Percentiles rank a stretch among this genome's conserved stretches.
Conservation (phyloP, 164 flowering plant genomes). For the Tetracentron sinense region DNA sequence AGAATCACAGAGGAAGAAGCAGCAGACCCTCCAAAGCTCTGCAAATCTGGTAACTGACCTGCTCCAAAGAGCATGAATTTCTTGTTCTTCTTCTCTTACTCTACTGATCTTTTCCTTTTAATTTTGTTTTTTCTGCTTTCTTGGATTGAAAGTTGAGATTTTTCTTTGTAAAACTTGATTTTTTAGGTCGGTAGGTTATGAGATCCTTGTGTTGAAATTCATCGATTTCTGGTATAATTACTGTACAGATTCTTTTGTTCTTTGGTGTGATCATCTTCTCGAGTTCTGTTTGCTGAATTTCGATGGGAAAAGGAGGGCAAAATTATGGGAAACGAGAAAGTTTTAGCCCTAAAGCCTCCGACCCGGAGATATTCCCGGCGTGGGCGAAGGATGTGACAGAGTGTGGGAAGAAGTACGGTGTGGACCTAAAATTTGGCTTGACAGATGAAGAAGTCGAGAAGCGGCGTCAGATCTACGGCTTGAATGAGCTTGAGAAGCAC, state of each 20-base stretch:
- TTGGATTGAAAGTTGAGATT: not conserved
- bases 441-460: constrained; percentile 34
- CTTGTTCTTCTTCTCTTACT: not conserved
- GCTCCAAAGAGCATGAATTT: too few relatives aligned
- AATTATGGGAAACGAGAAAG: constrained; percentile 27
- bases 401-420: constrained; percentile 38
- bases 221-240: not conserved
- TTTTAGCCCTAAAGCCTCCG: not conserved
- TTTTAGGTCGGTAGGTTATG: not conserved
- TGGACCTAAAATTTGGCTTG: constrained; percentile 22
- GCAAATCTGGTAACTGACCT: not conserved
- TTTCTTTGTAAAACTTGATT: not conserved
- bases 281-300: not conserved
- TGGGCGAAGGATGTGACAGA: constrained; percentile 58
- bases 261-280: not conserved
- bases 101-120: not conserved
- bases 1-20: not conserved
- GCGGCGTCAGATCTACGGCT: constrained; percentile 23
- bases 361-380: constrained; percentile 35
- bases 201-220: not conserved
- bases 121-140: not conserved
- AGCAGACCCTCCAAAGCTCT: not conserved
- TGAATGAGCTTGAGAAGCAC: too few relatives aligned
- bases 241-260: too few relatives aligned
- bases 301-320: constrained; percentile 56